A percentile compares a stretch with the other conserved stretches of the same genome.
Conservation (phyloP, 371 early-diverging fungal genomes). For the Mortierella sp. region DNA sequence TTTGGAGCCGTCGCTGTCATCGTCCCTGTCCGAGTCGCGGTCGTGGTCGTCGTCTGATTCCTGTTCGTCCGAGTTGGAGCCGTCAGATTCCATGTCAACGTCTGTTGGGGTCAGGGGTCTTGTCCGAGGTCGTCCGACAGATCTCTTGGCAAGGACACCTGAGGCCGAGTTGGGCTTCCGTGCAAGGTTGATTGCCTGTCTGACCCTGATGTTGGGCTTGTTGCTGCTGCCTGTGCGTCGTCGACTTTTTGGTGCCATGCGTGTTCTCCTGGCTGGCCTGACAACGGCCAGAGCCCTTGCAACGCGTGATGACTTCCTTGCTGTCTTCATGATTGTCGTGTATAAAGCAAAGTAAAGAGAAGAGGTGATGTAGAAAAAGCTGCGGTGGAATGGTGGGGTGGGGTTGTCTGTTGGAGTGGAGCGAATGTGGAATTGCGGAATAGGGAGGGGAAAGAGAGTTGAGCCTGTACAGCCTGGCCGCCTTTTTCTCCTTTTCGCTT, state of each 20-base stretch:
- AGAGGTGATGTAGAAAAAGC: neutral
- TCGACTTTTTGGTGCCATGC: neutral
- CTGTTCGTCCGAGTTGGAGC: slow-evolving; percentile 3
- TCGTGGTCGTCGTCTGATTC: neutral
- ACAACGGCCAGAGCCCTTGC: neutral
- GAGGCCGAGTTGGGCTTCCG: neutral
- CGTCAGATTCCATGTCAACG: slow-evolving; percentile 2
- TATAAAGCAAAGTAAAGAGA: neutral
- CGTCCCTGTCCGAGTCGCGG: neutral
- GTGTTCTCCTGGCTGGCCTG: neutral
- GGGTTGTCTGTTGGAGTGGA: neutral
- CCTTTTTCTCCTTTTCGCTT: neutral
- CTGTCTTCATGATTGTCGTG: neutral
- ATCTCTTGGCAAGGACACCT: neutral
- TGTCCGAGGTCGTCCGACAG: slow-evolving; percentile 9
- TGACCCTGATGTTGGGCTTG: neutral
- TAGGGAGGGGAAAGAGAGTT: too few relatives aligned
- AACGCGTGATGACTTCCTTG: slow-evolving; percentile 10
- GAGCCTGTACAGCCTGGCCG: neutral
- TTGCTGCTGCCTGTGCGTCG: neutral
- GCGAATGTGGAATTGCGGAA: neutral
- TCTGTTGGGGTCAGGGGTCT: neutral
- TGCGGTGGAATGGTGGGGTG: neutral
- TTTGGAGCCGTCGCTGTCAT: neutral
- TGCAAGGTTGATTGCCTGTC: neutral